A percentile compares a stretch with the other conserved stretches of the same genome.
Conservation (phyloP, 2,329 filamentous ascomycete species). For the Hansfordia pulvinata region DNA sequence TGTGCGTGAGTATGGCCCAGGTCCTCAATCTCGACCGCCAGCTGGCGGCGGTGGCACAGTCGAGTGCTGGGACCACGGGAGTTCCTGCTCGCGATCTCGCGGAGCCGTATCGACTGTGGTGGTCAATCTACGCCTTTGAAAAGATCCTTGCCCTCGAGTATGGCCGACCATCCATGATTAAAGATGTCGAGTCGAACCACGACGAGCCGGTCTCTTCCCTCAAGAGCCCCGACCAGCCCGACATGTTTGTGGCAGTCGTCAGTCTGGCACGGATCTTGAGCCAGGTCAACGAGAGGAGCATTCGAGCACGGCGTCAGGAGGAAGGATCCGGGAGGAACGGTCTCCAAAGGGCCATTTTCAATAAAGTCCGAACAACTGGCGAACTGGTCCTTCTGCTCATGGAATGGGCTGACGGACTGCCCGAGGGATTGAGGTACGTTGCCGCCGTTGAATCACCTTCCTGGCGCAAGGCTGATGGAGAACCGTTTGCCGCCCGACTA, state of each 20-base stretch:
- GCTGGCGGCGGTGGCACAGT: background rate
- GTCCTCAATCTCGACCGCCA: too few relatives aligned
- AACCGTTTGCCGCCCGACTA: slow-evolving; percentile 1
- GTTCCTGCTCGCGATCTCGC: too few relatives aligned
- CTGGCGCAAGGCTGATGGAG: slow-evolving; percentile 1
- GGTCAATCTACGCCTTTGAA: slow-evolving; percentile 9
- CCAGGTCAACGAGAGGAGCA: too few relatives aligned
- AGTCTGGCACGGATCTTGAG: slow-evolving; percentile 7
- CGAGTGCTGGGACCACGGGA: too few relatives aligned
- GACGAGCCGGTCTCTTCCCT: background rate
- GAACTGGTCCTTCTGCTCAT: slow-evolving; percentile 7
- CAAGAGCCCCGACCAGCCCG: background rate
- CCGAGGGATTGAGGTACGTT: too few relatives aligned
- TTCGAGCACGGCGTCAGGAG: too few relatives aligned
- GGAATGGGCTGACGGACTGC: slow-evolving; percentile 6
- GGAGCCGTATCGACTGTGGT: slow-evolving; percentile 9
- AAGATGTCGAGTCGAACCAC: slow-evolving; percentile 7
- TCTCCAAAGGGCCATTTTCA: too few relatives aligned
- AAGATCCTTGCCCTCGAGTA: slow-evolving; percentile 13
- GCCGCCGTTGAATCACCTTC: too few relatives aligned
- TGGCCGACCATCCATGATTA: slow-evolving; percentile 9
- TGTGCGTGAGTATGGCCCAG: too few relatives aligned
- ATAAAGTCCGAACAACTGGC: too few relatives aligned
- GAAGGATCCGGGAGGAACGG: too few relatives aligned
- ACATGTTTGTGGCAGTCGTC: slow-evolving; percentile 7